These are phyloP conservation scores for Glarea lozoyensis DNA, from an alignment of 495 filamentous ascomycete genomes.

Conservation along the genomic window DNA sequence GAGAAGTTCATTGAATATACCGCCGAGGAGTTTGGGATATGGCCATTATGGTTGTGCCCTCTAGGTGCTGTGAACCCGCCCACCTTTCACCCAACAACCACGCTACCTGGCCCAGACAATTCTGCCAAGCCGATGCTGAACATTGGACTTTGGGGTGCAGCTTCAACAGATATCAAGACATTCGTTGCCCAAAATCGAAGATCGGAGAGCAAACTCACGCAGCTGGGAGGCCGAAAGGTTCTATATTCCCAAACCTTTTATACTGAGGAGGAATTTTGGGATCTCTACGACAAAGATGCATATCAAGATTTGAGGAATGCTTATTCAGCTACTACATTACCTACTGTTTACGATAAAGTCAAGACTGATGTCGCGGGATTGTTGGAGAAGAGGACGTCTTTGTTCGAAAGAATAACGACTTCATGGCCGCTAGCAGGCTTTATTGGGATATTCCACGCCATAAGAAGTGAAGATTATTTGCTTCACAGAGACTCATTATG, in stretches of 20 bases:
- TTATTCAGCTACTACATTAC: constrained; percentile 38
- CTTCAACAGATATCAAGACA: constrained; percentile 25
- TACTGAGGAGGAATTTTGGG: constrained; percentile 40
- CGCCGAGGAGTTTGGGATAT: constrained; percentile 33
- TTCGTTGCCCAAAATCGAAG: constrained; percentile 50
- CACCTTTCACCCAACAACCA: constrained; percentile 5
- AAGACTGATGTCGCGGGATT: constrained; percentile 25
- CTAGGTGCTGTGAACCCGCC: constrained; percentile 38
- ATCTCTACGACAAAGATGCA: constrained; percentile 34
- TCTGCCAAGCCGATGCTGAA: constrained; percentile 37
- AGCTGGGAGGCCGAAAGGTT: constrained; percentile 55
- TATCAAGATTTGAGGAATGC: constrained; percentile 40
- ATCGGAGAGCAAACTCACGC: constrained; percentile 51
- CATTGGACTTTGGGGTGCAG: constrained; percentile 44
- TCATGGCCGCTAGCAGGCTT: constrained; percentile 24
- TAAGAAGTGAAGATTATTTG: constrained; percentile 18
- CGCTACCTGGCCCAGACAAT: constrained; percentile 16
- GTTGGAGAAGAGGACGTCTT: background rate
- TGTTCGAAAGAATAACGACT: constrained; percentile 1
- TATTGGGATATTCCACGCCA: constrained; percentile 18
- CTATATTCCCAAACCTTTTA: constrained; percentile 52
- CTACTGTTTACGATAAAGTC: constrained; percentile 48
- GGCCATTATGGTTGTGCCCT: constrained; percentile 50
- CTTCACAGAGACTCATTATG: background rate
- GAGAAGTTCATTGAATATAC: constrained; percentile 42